phyloP scores from a whole-genome alignment of 1,139 yeast genomes.

The Yamadazyma atlantica region DNA sequence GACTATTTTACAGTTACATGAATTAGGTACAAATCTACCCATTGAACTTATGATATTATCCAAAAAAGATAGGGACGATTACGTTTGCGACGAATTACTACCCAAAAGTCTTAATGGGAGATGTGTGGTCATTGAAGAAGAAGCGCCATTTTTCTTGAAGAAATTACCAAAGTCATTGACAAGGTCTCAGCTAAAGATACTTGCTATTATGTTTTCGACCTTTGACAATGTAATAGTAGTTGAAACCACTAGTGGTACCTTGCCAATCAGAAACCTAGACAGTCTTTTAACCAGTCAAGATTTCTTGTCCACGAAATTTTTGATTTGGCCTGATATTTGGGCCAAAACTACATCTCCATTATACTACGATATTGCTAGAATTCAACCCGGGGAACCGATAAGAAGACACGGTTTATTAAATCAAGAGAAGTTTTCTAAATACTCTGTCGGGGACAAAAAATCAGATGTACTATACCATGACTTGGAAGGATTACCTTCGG shows the following conservation, averaged over 20 bases:
- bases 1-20: conserved; percentile 31
- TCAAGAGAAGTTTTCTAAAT: conserved; percentile 23
- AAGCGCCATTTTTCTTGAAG: conserved; percentile 9
- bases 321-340: conserved; percentile 44
- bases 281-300: conserved; percentile 24
- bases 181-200: conserved; percentile 30
- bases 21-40: conserved; percentile 34
- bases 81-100: conserved; percentile 30
- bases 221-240: conserved; percentile 35
- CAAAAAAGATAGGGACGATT: conserved; percentile 23
- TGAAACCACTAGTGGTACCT: conserved; percentile 31
- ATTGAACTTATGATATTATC: conserved; percentile 34
- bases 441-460: conserved; percentile 18
- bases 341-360: conserved; percentile 35
- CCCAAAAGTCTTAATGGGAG: conserved; percentile 28
- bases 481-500: conserved; percentile 29
- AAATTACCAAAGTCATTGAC: conserved; percentile 17
- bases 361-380: conserved; percentile 34
- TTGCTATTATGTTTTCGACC: conserved; percentile 34
- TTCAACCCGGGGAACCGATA: conserved; percentile 29
- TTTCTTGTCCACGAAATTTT: conserved; percentile 27
- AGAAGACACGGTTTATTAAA: conserved; percentile 32
- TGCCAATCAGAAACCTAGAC: conserved; percentile 35
- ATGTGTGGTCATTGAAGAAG: conserved; percentile 31
- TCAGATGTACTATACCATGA: conserved; percentile 31